phyloP scores from a whole-genome alignment of 352 stramenopile genomes.

The Poterioochromonas sp. region DNA sequence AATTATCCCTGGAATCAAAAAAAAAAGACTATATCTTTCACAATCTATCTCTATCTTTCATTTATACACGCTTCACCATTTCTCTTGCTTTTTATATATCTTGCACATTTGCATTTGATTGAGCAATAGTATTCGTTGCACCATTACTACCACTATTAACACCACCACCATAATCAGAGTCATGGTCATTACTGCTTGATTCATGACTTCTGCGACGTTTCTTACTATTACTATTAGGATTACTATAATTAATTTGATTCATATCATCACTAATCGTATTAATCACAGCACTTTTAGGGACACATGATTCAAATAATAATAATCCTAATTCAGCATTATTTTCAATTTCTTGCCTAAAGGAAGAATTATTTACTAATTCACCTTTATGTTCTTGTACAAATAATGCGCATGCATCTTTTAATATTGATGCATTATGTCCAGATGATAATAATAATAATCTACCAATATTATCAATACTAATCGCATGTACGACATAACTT shows the following conservation, averaged over 20 bases:
- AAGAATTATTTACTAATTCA: neutral
- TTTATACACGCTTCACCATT: too few species aligned
- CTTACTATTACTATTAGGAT: neutral
- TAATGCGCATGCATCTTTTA: neutral
- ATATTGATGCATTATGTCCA: neutral
- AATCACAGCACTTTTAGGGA: neutral
- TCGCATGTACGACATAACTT: neutral
- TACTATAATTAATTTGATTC: neutral
- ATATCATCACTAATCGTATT: neutral
- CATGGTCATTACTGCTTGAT: neutral
- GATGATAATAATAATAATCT: neutral
- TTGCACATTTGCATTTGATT: conserved; percentile 17
- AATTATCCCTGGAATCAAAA: too few species aligned
- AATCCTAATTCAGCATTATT: neutral
- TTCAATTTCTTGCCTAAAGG: conserved; percentile 16
- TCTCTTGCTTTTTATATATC: conserved; percentile 7
- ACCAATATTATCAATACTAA: conserved; percentile 3
- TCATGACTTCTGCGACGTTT: neutral
- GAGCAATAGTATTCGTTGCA: conserved; percentile 8
- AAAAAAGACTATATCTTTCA: too few species aligned
- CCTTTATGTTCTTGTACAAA: neutral
- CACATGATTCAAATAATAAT: neutral
- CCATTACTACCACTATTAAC: neutral
- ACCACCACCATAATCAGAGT: too few species aligned
- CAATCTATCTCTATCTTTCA: too few species aligned